Base-by-base conservation (phyloP, 1,284 basidiomycete species). In the Puccinia polysora region DNA sequence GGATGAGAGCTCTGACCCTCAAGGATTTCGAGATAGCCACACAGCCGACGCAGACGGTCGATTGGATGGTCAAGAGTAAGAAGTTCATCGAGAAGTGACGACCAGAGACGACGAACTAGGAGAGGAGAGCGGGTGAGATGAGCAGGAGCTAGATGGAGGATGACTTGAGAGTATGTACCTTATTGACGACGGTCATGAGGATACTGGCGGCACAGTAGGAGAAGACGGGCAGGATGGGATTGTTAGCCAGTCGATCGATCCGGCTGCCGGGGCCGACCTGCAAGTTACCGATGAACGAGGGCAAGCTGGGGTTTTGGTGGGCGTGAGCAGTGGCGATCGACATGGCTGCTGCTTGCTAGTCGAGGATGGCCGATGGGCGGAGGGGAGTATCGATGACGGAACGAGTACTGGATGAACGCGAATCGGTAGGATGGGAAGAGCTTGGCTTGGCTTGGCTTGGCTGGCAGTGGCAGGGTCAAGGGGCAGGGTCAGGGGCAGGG, bases 141-240 rank as follows among this genome's bases (percentile, higher is more conserved):
- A 53, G 20, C 10, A n/a, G 40, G 45, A n/a, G 30, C 14, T 15
- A 25, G 43, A 20, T 38, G n/a, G 7, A 4, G n/a, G 49, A 23
- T 15, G 56, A 32, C 7, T 50, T 15, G 56, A 18, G 10, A 10
- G 20, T 12, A 79, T 83, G 55, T 74, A 91, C 92, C 84, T 98
- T 97, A 84, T 97, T 97, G 74, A 97, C 87, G 58, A 98, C 86
- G 0, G 96, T 99, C 96, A 99, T 99, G 71, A 93, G 83, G 77
- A 99, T 97, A 49, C 91, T 94, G 2, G 95, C 91, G 32, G 89
- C 77, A 79, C 96, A 99, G 81, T 98, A 98, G 78, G 88, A 90
- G 73, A 89, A 75, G 75, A 97, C 89, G 36, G 94, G 87, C 8
- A 89, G 83, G 40, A 88, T 87, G 85, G 80, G 76, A 53, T 74